Conservation (phyloP, 768 basidiomycete genomes). For the Suillus paluster region DNA sequence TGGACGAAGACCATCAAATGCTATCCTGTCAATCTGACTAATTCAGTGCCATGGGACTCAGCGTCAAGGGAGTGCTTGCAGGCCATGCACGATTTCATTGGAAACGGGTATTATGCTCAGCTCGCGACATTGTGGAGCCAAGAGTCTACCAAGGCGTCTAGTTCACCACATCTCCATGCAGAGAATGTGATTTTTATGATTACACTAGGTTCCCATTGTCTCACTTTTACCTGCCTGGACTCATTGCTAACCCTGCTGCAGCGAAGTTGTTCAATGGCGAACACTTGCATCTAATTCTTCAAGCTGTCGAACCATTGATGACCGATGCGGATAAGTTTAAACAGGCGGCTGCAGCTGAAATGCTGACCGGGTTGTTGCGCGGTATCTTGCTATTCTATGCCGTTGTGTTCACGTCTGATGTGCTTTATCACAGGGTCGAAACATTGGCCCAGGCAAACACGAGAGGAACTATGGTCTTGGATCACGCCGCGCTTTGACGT, state of each 20-base stretch:
- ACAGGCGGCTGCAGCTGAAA: constrained; percentile 79
- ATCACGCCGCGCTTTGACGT: constrained; percentile 58
- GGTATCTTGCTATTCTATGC: constrained; percentile 44
- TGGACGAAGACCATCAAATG: constrained; percentile 71
- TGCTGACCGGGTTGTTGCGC: constrained; percentile 74
- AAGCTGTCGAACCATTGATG: constrained; percentile 63
- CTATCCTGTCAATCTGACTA: constrained; percentile 48
- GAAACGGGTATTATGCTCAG: constrained; percentile 61
- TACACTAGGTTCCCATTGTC: constrained; percentile 45
- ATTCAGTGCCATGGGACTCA: constrained; percentile 56
- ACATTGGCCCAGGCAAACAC: constrained; percentile 70
- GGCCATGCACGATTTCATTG: constrained; percentile 52
- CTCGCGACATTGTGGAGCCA: constrained; percentile 76
- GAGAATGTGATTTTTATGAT: constrained; percentile 56
- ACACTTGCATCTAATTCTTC: constrained; percentile 54
- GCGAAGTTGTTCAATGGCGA: constrained; percentile 69
- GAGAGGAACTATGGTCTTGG: constrained; percentile 75
- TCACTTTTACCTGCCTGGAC: constrained; percentile 43
- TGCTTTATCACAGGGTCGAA: constrained; percentile 62
- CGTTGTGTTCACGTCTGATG: constrained; percentile 7
- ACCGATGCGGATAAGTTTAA: constrained; percentile 78
- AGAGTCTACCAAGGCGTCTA: constrained; percentile 67
- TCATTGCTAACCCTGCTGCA: constrained; percentile 43
- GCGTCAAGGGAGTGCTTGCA: constrained; percentile 54
- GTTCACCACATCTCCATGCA: constrained; percentile 58